phyloP scores from a whole-genome alignment of 805 yeast genomes.

The Candida pseudofarinosa region DNA sequence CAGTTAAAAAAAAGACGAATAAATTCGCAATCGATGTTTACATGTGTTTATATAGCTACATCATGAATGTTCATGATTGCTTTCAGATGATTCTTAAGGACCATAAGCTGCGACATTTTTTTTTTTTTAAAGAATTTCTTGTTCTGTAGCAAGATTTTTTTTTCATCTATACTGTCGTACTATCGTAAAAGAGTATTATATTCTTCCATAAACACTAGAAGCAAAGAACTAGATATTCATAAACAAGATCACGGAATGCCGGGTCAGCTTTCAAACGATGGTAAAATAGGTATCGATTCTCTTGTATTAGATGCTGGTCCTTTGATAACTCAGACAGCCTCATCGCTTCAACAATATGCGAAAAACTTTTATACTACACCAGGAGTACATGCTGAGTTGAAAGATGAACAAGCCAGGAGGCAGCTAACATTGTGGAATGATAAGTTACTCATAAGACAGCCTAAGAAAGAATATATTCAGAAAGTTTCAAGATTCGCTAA shows the following conservation, averaged over 20 bases:
- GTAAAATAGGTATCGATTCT: background rate
- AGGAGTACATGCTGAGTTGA: slow-evolving; percentile 81
- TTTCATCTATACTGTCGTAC: too few species aligned
- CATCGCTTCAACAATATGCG: slow-evolving; percentile 69
- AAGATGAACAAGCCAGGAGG: slow-evolving; percentile 77
- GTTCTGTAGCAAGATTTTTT: too few species aligned
- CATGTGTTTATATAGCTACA: too few species aligned
- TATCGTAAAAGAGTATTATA: too few species aligned
- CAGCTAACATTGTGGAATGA: slow-evolving; percentile 83
- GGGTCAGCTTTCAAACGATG: background rate
- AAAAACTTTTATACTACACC: slow-evolving; percentile 81
- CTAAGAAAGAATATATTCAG: slow-evolving; percentile 58
- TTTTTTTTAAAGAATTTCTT: too few species aligned
- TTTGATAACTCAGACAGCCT: slow-evolving; percentile 76
- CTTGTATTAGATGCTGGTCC: slow-evolving; percentile 95
- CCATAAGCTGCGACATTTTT: too few species aligned
- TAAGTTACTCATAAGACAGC: slow-evolving; percentile 67
- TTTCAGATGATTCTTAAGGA: too few species aligned
- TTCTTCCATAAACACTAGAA: too few species aligned
- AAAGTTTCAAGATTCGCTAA: slow-evolving; percentile 73
- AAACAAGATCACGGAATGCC: background rate
- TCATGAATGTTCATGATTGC: too few species aligned
- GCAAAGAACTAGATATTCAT: background rate
- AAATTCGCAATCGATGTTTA: too few species aligned
- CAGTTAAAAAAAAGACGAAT: background rate